Conservation (phyloP, 73 alveolate genomes). For the Paramecium pentaurelia region DNA sequence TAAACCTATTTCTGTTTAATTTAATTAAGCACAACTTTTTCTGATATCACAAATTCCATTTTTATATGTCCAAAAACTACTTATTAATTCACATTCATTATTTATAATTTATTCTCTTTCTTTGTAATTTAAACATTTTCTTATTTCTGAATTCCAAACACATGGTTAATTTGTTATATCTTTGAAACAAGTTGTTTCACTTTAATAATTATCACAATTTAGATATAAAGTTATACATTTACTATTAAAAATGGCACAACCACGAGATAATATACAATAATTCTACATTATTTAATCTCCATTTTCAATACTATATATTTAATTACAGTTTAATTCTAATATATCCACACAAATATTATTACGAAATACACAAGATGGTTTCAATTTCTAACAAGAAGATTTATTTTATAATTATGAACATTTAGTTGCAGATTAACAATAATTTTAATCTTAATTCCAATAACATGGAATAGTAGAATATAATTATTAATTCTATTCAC, state of each 20-base stretch:
- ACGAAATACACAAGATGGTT: background rate
- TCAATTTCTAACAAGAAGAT: background rate
- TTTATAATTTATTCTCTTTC: background rate
- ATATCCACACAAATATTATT: background rate
- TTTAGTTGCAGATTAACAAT: background rate
- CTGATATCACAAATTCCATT: background rate
- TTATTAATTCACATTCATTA: background rate
- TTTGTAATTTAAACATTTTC: background rate
- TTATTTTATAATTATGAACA: background rate
- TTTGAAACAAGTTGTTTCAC: background rate
- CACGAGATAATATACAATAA: background rate
- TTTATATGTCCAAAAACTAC: background rate
- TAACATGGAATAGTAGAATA: background rate
- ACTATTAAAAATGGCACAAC: background rate
- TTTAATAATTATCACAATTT: background rate
- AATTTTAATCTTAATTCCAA: background rate
- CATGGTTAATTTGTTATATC: background rate
- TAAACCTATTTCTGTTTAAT: background rate
- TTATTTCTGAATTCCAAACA: background rate
- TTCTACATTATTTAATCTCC: background rate
- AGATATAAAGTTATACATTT: background rate
- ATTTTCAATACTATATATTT: background rate
- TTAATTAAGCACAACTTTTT: background rate
- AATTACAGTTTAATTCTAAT: background rate
- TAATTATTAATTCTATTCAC: background rate